Conservation (phyloP, 257 asterid genomes). For the Petrea volubilis region DNA sequence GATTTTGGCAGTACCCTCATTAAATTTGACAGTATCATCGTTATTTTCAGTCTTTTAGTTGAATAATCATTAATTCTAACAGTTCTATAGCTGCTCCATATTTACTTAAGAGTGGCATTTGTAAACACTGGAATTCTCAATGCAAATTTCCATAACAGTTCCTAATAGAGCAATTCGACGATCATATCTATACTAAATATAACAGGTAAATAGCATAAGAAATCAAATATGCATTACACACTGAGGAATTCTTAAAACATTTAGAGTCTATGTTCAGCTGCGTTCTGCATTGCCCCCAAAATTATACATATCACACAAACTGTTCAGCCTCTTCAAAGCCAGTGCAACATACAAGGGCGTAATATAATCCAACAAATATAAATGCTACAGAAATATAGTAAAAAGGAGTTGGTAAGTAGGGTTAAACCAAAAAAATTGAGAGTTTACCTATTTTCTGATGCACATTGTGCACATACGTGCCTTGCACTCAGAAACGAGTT, state of each 20-base stretch:
- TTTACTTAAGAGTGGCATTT: no score
- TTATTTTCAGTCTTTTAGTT: neutral
- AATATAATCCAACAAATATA: neutral
- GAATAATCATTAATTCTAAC: neutral
- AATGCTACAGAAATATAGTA: no score
- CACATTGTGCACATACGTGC: slow-evolving; percentile 2
- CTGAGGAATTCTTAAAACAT: neutral
- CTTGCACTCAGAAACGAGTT: slow-evolving; percentile 9
- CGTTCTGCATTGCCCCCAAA: no score
- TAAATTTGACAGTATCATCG: neutral
- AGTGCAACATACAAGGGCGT: neutral
- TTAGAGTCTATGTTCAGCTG: neutral
- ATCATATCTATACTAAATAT: neutral
- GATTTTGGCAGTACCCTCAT: neutral
- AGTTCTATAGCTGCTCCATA: no score
- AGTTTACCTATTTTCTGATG: slow-evolving; percentile 18
- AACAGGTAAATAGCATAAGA: neutral
- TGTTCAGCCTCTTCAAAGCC: neutral
- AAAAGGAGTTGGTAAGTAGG: no score
- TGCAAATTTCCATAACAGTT: neutral
- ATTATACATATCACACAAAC: no score
- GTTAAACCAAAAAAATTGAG: neutral
- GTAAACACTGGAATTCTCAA: neutral
- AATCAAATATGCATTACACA: neutral
- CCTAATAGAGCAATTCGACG: no score